phyloP scores from a whole-genome alignment of 768 basidiomycete species.

The Leccinum broughii region DNA sequence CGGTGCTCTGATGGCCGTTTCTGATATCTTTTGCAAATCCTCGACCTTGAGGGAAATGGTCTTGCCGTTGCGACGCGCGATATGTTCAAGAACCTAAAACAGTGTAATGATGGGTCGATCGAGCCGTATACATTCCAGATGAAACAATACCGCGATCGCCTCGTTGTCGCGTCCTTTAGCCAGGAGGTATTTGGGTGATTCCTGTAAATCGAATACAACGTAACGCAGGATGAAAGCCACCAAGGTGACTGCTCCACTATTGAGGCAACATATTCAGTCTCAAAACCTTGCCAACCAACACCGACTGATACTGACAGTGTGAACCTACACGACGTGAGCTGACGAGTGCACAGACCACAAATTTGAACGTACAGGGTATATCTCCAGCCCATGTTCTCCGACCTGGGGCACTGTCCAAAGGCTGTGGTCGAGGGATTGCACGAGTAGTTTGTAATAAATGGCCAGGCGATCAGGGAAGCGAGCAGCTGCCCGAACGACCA shows the following conservation, averaged over 20 bases:
- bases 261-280: conserved; percentile 1
- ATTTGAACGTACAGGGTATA: conserved; percentile 43
- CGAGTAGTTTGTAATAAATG: conserved; percentile 55
- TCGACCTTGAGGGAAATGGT: conserved; percentile 47
- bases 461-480: conserved; percentile 54
- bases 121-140: background rate
- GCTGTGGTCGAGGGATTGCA: conserved; percentile 35
- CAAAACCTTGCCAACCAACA: background rate
- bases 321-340: conserved; percentile 29
- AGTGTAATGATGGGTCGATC: background rate
- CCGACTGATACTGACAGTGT: conserved; percentile 37
- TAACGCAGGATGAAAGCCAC: conserved; percentile 55
- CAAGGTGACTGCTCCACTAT: conserved; percentile 49
- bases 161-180: conserved; percentile 57
- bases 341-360: background rate
- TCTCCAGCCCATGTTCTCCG: conserved; percentile 62
- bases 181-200: conserved; percentile 62
- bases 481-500: conserved; percentile 54
- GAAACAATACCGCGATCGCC: conserved; percentile 42
- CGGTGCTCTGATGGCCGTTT: conserved; percentile 7
- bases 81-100: conserved; percentile 45
- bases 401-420: conserved; percentile 44
- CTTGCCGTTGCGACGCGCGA: conserved; percentile 50
- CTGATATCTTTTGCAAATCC: conserved; percentile 38
- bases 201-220: conserved; percentile 58